phyloP scores from a whole-genome alignment of 306 rosid genomes.

The Amphicarpaea edgeworthii region DNA sequence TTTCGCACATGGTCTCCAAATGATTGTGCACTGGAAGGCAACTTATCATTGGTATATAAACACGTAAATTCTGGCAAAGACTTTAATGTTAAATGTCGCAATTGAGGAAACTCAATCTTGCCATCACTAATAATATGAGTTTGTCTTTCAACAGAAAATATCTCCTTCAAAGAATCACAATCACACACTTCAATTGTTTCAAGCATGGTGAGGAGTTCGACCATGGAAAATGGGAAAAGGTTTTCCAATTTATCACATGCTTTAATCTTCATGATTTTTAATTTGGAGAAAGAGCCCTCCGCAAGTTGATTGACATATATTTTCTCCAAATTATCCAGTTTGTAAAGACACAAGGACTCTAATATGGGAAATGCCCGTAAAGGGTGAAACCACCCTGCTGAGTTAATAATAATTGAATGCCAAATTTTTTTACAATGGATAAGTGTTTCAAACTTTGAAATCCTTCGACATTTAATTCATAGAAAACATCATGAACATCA shows the following conservation, averaged over 20 bases:
- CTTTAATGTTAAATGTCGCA: not conserved
- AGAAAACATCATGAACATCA: slow-evolving; percentile 37
- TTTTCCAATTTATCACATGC: slow-evolving; percentile 19
- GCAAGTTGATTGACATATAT: slow-evolving; percentile 36
- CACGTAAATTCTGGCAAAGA: slow-evolving; percentile 7
- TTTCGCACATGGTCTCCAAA: not conserved
- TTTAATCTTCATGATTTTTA: slow-evolving; percentile 37
- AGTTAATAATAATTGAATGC: slow-evolving; percentile 18
- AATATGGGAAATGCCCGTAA: slow-evolving; percentile 27
- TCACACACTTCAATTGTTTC: no score
- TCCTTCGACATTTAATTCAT: slow-evolving; percentile 32
- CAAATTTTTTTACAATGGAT: slow-evolving; percentile 28
- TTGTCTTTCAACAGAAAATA: slow-evolving; percentile 20
- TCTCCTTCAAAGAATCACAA: slow-evolving; percentile 26
- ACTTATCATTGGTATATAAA: not conserved
- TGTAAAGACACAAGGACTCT: slow-evolving; percentile 39
- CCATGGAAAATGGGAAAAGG: no score
- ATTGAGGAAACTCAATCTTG: no score
- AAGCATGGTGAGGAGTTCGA: no score
- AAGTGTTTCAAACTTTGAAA: slow-evolving; percentile 49
- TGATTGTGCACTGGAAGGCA: not conserved
- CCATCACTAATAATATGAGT: not conserved
- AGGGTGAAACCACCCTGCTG: not conserved
- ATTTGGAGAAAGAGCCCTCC: slow-evolving; percentile 25
- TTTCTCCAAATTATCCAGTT: slow-evolving; percentile 28